Conservation (phyloP, 2,329 filamentous ascomycete genomes). For the Colletotrichum paranaense region DNA sequence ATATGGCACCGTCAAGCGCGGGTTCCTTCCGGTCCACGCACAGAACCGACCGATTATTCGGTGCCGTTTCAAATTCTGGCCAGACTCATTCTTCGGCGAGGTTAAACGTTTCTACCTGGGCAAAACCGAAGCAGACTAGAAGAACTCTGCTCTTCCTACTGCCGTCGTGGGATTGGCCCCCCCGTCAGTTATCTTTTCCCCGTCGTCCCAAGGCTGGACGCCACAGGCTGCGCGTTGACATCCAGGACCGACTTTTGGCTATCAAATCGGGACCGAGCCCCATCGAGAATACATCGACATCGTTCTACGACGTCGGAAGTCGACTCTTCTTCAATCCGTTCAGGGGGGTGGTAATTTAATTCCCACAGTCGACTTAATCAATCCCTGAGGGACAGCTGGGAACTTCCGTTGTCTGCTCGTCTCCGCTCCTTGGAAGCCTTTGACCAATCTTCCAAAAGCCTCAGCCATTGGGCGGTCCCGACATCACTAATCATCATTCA, state of each 20-base stretch:
- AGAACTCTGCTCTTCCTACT: slow-evolving; percentile 11
- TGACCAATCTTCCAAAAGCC: slow-evolving; percentile 18
- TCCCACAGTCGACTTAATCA: slow-evolving; percentile 2
- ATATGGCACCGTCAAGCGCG: slow-evolving; percentile 10
- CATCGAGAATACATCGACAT: slow-evolving; percentile 14
- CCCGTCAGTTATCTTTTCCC: background rate
- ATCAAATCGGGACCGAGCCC: slow-evolving; percentile 13
- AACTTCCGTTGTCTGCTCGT: background rate
- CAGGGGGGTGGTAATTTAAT: slow-evolving; percentile 15
- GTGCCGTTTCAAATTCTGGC: slow-evolving; percentile 29
- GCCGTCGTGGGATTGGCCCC: background rate
- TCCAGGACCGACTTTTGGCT: slow-evolving; percentile 3
- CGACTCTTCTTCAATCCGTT: background rate
- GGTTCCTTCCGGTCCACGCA: slow-evolving; percentile 25
- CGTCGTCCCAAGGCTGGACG: slow-evolving; percentile 17
- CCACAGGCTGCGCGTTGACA: slow-evolving; percentile 33
- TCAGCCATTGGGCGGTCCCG: slow-evolving; percentile 19
- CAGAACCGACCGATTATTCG: slow-evolving; percentile 14
- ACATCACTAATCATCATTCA: slow-evolving; percentile 17
- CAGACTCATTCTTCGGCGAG: slow-evolving; percentile 2
- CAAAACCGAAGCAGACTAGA: slow-evolving; percentile 12
- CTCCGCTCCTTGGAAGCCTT: slow-evolving; percentile 8
- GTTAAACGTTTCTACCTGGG: background rate
- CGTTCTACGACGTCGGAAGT: slow-evolving; percentile 7
- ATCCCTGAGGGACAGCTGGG: background rate